These are phyloP conservation scores for Sorghum bicolor DNA, from an alignment of 176 grass and related monocot genomes.

Conservation along the genomic window Sorghum_bicolor_NCBIv3 NC_012870.2:65298501-65299000, in stretches of 20 bases:
- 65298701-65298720: background rate
- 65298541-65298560: background rate
- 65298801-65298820: no score
- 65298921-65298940: no score
- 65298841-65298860: no score
- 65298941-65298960: no score
- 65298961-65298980: no score
- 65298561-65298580: background rate
- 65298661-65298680: background rate
- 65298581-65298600: background rate
- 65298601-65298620: background rate
- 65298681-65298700: background rate
- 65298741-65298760: background rate
- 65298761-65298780: background rate
- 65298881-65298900: no score
- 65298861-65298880: no score
- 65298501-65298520: conserved; percentile 53
- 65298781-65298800: no score
- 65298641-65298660: background rate
- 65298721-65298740: background rate
- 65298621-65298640: background rate
- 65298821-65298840: no score
- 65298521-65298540: conserved; percentile 26
- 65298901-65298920: no score
- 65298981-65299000: no score